These are phyloP conservation scores for Aciculoconidium aculeatum DNA, from an alignment of 805 yeast genomes.

Conservation along the genomic window DNA sequence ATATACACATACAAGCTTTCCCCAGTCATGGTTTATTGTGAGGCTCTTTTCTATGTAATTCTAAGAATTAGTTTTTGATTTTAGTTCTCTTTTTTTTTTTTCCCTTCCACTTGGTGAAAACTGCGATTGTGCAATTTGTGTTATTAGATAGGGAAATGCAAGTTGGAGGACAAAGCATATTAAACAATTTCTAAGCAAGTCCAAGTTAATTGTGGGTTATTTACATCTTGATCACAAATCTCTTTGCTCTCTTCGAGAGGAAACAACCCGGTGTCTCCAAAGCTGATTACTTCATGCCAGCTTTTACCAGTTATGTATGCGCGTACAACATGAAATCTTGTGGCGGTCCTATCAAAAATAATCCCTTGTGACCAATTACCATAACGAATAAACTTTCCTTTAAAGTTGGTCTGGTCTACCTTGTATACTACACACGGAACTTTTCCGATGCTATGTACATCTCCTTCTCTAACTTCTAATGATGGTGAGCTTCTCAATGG, in stretches of 20 bases:
- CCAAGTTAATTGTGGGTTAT: background rate
- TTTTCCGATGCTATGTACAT: constrained; percentile 1
- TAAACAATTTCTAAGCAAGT: background rate
- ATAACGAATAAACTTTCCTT: constrained; percentile 5
- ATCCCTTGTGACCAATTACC: constrained; percentile 7
- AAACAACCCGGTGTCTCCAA: constrained; percentile 2
- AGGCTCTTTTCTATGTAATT: too few relatives aligned
- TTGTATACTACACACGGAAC: constrained; percentile 2
- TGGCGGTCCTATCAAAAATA: constrained; percentile 2
- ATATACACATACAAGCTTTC: constrained; percentile 24
- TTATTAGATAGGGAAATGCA: too few relatives aligned
- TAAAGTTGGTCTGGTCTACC: background rate
- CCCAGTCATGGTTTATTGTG: constrained; percentile 17
- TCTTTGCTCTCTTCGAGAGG: too few relatives aligned
- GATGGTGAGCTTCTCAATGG: constrained; percentile 26
- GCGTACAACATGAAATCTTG: constrained; percentile 1
- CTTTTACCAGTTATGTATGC: background rate
- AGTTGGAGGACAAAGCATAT: too few relatives aligned
- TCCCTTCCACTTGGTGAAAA: too few relatives aligned
- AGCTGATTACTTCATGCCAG: constrained; percentile 1
- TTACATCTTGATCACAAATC: background rate
- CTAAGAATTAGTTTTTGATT: constrained; percentile 1
- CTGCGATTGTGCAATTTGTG: background rate
- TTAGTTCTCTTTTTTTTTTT: constrained; percentile 2
- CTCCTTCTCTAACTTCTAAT: constrained; percentile 19